These are phyloP conservation scores for Talaromyces marneffei DNA, from an alignment of 2,329 filamentous ascomycete genomes.

Conservation along the genomic window DNA sequence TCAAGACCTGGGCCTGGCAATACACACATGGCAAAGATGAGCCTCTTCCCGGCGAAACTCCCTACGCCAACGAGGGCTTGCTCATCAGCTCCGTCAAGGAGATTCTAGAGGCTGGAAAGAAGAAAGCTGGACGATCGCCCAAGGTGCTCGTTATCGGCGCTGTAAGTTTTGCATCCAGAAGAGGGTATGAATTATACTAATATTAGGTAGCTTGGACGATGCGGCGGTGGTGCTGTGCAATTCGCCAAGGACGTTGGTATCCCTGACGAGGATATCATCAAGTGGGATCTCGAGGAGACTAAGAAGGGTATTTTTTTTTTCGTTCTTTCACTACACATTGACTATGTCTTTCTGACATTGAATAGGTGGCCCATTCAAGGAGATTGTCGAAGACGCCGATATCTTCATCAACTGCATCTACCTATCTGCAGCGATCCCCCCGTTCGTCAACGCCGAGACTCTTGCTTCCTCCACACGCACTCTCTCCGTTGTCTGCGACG, in stretches of 20 bases:
- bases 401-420: conserved; percentile 90
- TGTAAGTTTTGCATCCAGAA: conserved; percentile 30
- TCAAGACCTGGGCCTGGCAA: conserved; percentile 81
- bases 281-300: conserved; percentile 79
- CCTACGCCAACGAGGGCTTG: conserved; percentile 62
- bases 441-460: conserved; percentile 68
- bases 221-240: conserved; percentile 78
- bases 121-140: conserved; percentile 62
- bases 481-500: conserved; percentile 75
- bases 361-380: conserved; percentile 63
- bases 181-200: conserved; percentile 13
- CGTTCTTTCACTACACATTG: background rate
- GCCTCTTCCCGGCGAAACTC: conserved; percentile 57
- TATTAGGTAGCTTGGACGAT: conserved; percentile 48
- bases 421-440: conserved; percentile 69
- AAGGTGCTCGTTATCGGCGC: conserved; percentile 78
- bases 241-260: conserved; percentile 70
- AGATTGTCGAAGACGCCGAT: conserved; percentile 63
- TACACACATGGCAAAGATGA: conserved; percentile 61
- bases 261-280: conserved; percentile 60
- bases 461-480: conserved; percentile 64
- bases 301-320: conserved; percentile 44
- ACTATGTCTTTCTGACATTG: conserved; percentile 19
- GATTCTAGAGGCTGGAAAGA: conserved; percentile 59
- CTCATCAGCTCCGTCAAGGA: conserved; percentile 70